Percentiles rank a stretch among this genome's conserved stretches.
phyloP scores from a whole-genome alignment of 2,329 filamentous ascomycete species.

The Hypoxylon sp. region DNA sequence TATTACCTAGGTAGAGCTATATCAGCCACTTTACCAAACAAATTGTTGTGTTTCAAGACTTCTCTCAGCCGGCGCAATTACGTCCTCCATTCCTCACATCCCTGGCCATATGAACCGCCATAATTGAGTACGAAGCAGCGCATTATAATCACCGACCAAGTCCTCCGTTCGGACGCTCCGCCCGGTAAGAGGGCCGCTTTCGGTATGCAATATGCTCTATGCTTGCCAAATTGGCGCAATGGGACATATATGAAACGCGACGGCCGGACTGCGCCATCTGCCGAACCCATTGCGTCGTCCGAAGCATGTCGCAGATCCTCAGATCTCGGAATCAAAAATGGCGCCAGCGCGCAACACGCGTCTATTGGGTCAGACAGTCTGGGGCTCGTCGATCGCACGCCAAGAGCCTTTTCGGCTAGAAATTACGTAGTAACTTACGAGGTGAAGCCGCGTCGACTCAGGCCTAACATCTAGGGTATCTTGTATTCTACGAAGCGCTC shows the following conservation, averaged over 20 bases:
- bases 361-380: conserved; percentile 32
- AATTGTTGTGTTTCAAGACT: background rate
- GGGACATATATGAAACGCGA: conserved; percentile 40
- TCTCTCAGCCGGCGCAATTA: background rate
- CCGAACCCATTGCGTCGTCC: conserved; percentile 24
- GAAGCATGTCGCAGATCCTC: conserved; percentile 38
- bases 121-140: conserved; percentile 5
- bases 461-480: background rate
- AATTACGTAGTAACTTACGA: conserved; percentile 1
- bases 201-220: conserved; percentile 15
- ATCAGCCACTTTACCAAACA: background rate
- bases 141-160: background rate
- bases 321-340: conserved; percentile 25
- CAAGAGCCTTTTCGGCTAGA: conserved; percentile 27
- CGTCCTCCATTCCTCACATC: background rate
- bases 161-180: conserved; percentile 9
- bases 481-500: background rate
- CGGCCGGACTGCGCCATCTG: conserved; percentile 10
- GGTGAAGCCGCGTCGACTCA: conserved; percentile 27
- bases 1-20: background rate
- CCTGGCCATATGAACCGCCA: background rate
- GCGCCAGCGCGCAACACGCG: background rate
- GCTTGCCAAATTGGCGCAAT: conserved; percentile 19
- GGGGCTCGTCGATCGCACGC: conserved; percentile 35
- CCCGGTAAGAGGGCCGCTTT: conserved; percentile 3